Evolutionary conservation across 2,329 filamentous ascomycete species (phyloP), one percentile per base, ranked within the genome.

Genomic region (Basipetospora sp.): DNA sequence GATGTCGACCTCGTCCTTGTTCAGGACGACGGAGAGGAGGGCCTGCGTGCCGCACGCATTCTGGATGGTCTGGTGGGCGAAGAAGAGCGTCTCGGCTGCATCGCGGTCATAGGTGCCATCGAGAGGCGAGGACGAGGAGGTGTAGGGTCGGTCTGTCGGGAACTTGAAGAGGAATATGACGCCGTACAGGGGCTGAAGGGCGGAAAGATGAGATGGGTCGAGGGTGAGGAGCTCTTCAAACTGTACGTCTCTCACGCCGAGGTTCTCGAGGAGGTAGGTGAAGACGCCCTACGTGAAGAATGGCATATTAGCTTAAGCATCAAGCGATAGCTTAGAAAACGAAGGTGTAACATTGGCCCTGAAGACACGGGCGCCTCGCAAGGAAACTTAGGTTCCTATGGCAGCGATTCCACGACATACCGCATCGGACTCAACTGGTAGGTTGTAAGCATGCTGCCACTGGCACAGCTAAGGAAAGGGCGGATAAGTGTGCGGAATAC

Each of bases 101-200:
- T 66, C 68, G 48, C 75, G 65, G 62, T 94, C 86, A 57, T 84
- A 94, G 25, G 63, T 67, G 43, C 90, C 90, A 56, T 96, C 87
- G 45, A 76, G 71, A 0, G 87, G 86, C 31, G 70, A 70, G 40
- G 74, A 67, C 30, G 69, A 61, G 43, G 58, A 58, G 27, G 63
- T 74, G 63, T 67, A 79, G 49, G 65, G 71, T 43, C 59, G 71
- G 53, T 81, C 77, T 43, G 76, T 86, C 36, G 74, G 83, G 61
- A 83, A 98, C 64, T 94, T 96, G 77, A 98, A 98, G 57, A 98
- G 83, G 62, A 98, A 98, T 53, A 98, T 94, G 48, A 98, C 85
- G 51, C 90, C 90, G 63, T 94, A 92, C 38, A 94, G 69, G 14
- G 83, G 81, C 48, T 80, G 77, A 25, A 86, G 71, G 45, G 77